Evolutionary conservation across 176 grass and related monocot genomes (phyloP).

Genomic region (Coix lacrymajobi): DNA sequence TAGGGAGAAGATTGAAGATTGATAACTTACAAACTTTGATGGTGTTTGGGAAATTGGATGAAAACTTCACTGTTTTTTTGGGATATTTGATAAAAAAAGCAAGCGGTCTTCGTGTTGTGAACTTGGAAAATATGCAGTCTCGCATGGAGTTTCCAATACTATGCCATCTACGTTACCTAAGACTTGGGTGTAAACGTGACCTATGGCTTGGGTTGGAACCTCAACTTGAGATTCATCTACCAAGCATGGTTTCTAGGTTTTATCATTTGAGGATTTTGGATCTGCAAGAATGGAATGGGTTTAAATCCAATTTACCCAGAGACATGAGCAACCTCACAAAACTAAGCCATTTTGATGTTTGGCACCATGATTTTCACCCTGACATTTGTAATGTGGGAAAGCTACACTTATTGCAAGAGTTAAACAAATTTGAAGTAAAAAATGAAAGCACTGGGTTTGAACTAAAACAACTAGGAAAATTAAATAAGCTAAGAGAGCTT

Average conservation of each 20-base stretch:
- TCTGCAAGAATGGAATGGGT: accelerated
- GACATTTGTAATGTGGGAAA: neutral
- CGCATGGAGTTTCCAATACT: neutral
- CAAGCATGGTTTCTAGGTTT: neutral
- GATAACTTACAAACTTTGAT: constrained; percentile 19
- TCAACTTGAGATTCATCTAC: neutral
- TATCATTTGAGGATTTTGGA: constrained; percentile 11
- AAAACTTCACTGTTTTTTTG: neutral
- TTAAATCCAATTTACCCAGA: neutral
- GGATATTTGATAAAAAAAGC: neutral
- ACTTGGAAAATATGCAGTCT: neutral
- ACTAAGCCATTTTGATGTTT: neutral
- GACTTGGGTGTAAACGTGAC: neutral
- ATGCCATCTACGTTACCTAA: constrained; percentile 4
- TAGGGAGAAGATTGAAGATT: neutral
- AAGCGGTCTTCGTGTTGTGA: neutral
- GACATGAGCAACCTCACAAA: constrained; percentile 4
- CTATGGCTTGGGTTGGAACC: too few species aligned
- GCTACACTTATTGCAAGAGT: neutral
- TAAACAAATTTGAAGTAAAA: neutral
- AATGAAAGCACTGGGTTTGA: neutral
- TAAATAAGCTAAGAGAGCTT: constrained; percentile 5
- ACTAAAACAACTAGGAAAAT: neutral
- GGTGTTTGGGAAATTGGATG: neutral
- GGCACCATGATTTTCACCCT: accelerated